These are phyloP conservation scores for Hypoxylon rickii DNA, from an alignment of 495 filamentous ascomycete species.

Conservation along the genomic window DNA sequence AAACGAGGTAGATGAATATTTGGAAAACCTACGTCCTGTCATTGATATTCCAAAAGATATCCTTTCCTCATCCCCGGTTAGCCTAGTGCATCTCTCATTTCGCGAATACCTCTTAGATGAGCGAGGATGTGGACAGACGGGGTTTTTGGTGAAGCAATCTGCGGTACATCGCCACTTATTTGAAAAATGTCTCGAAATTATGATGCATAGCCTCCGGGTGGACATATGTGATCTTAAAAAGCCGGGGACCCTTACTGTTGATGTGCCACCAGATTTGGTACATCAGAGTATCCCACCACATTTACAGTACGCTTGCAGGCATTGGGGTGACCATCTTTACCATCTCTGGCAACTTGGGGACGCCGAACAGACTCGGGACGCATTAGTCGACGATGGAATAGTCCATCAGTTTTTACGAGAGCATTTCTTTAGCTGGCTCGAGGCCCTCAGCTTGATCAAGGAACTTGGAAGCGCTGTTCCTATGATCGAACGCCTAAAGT, in stretches of 20 bases:
- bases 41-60: conserved; percentile 7
- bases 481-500: neutral
- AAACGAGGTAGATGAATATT: neutral
- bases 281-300: neutral
- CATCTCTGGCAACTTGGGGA: conserved; percentile 2
- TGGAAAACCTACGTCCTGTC: conserved; percentile 5
- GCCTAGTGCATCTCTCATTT: conserved; percentile 13
- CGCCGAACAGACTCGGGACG: neutral
- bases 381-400: neutral
- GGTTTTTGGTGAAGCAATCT: neutral
- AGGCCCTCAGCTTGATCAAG: conserved; percentile 5
- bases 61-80: neutral
- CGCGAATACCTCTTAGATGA: conserved; percentile 13
- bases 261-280: neutral
- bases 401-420: conserved; percentile 5
- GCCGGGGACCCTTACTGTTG: conserved; percentile 1
- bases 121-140: neutral
- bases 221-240: conserved; percentile 14
- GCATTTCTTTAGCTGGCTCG: conserved; percentile 11
- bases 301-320: conserved; percentile 18
- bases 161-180: conserved; percentile 1
- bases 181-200: conserved; percentile 12
- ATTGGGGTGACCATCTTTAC: conserved; percentile 19
- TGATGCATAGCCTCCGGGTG: conserved; percentile 6
- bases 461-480: conserved; percentile 3